Evolutionary conservation across 2,329 filamentous ascomycete species (phyloP), one percentile per base, ranked within the genome.

Genomic region (Chalara sp.): DNA sequence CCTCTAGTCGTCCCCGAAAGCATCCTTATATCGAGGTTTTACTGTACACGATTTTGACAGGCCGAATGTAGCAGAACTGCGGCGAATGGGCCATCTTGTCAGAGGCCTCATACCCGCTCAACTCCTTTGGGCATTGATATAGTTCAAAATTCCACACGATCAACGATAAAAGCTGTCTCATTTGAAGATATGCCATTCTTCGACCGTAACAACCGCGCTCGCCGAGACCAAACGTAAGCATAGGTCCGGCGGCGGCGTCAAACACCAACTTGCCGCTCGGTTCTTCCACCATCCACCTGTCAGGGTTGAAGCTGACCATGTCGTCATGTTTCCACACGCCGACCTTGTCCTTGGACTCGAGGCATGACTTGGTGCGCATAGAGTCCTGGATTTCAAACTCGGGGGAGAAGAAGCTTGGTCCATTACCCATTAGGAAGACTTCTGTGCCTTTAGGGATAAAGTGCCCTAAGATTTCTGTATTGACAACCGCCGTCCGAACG

Each of bases 121-220:
- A n/a, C n/a, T n/a, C n/a, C n/a, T n/a, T n/a, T n/a, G n/a, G n/a
- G n/a, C n/a, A n/a, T n/a, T n/a, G n/a, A n/a, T n/a, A n/a, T n/a
- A n/a, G n/a, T n/a, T n/a, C n/a, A n/a, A n/a, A n/a, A n/a, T n/a
- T n/a, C n/a, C n/a, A n/a, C n/a, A n/a, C 32, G 6, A 56, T 40
- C 32, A 56, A 45, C 12, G 47, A 45, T 21, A 53, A 10, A 5
- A 56, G 33, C 6, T 52, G 32, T 33, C 63, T 59, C 54, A 73
- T 33, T 53, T 69, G 59, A 39, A 70, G 42, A 35, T 68, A 62
- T 1, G 67, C 70, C 53, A 72, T 52, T 54, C 58, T 65, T 49
- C 63, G 64, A 0, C 71, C 70, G 45, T 66, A 72, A 48, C 71
- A 73, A 1, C 65, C 65, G 2, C 71, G 56, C 3, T 65, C 61